Evolutionary conservation across 2,329 filamentous ascomycete genomes (phyloP), one percentile per base, ranked within the genome.

Genomic region (Alternaria sp.): DNA sequence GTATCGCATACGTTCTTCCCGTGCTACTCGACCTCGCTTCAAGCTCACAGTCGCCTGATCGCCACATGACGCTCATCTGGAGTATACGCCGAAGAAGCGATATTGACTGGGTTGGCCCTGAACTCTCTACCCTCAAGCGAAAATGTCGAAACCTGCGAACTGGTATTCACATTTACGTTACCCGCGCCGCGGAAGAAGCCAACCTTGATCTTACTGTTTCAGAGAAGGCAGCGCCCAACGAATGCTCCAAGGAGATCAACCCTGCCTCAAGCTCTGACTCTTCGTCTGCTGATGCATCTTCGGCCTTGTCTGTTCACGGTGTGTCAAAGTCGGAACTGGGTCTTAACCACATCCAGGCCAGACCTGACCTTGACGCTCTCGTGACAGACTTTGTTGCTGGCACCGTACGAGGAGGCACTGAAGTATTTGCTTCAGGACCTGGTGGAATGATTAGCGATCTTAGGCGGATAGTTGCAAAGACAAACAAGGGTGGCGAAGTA

Each of bases 1-100:
- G 77, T 36, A 77, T 79, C 51, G 72, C 77, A 2, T 79, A 77
- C 63, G 71, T 74, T n/a, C 71, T 79, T 11, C 77, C 77, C 12
- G 69, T 78, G 10, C 68, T 78, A 8, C 69, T 75, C 1, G 68
- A 72, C 43, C 66, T 76, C 14, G 67, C 73, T 16, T 68, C 70
- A 0, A 64, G 66, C 7, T 65, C 70, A 7, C 70, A 71, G n/a
- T 55, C 66, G 10, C 63, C 62, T 22, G 67, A 70, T 45, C 73
- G 70, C 36, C 66, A 70, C 25, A 70, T 78, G 27, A 70, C 74
- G 8, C 69, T 79, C 12, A 65, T 79, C 12, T 79, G 77, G 77
- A 70, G 76, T 4, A 58, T 79, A 28, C 75, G 76, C 11, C 72
- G 72, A 8, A 65, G 71, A 7, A 62, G 68, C 14, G 73, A 79